Percentiles rank a stretch among this genome's conserved stretches.
phyloP scores from a whole-genome alignment of 768 basidiomycete species.

The Panaeolus papilionaceus region DNA sequence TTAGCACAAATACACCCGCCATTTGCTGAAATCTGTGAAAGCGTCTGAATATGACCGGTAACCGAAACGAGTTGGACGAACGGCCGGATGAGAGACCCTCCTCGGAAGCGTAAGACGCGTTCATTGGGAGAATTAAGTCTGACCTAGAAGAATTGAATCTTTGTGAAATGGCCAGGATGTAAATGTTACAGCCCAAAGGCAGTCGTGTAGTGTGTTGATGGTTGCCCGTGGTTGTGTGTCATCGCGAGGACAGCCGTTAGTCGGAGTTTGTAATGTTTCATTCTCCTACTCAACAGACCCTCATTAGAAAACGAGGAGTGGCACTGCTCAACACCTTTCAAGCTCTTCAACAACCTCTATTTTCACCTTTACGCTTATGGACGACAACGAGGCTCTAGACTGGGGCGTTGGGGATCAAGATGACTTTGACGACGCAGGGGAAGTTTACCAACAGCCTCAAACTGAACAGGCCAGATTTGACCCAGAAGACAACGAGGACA shows the following conservation, averaged over 20 bases:
- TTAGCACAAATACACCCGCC: conserved; percentile 43
- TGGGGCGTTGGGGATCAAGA: conserved; percentile 64
- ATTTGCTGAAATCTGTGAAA: conserved; percentile 87
- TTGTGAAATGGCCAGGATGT: conserved; percentile 46
- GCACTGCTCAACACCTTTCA: conserved; percentile 17
- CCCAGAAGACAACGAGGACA: conserved; percentile 60
- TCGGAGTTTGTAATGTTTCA: conserved; percentile 30
- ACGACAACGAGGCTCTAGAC: conserved; percentile 73
- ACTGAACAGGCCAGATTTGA: conserved; percentile 31
- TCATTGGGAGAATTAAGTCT: conserved; percentile 48
- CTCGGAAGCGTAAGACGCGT: conserved; percentile 44
- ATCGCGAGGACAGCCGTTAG: conserved; percentile 12
- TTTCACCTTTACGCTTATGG: conserved; percentile 28
- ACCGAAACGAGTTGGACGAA: conserved; percentile 48
- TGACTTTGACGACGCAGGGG: conserved; percentile 30
- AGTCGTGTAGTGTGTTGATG: conserved; percentile 16
- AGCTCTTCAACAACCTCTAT: conserved; percentile 16
- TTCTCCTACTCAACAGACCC: conserved; percentile 32
- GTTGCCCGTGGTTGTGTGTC: conserved; percentile 13
- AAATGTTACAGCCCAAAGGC: conserved; percentile 17
- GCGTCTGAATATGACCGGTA: conserved; percentile 83
- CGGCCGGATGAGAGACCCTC: conserved; percentile 41
- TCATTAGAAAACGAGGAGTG: conserved; percentile 24
- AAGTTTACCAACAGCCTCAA: conserved; percentile 31
- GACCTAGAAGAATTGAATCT: conserved; percentile 39